These are phyloP conservation scores for Cladobotryum protrusum DNA, from an alignment of 2,329 filamentous ascomycete genomes.

Conservation along the genomic window DNA sequence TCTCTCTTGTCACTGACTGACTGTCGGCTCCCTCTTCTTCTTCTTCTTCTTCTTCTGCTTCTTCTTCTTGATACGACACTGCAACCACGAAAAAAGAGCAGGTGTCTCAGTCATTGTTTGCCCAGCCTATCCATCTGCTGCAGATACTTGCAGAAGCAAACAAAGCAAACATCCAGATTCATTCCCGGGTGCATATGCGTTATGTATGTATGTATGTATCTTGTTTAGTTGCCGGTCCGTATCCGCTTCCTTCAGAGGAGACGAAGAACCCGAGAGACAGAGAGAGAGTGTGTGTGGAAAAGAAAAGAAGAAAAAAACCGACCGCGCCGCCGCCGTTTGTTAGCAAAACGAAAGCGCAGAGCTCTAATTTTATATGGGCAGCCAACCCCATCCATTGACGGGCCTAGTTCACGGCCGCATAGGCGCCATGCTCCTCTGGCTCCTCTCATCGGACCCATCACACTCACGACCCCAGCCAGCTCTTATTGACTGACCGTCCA, in stretches of 20 bases:
- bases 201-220: too few species aligned
- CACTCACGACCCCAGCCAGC: constrained; percentile 10
- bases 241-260: constrained; percentile 5
- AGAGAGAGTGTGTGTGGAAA: too few species aligned
- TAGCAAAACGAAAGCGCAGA: constrained; percentile 13
- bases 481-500: constrained; percentile 8
- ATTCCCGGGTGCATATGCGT: too few species aligned
- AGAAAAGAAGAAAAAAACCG: neutral
- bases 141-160: too few species aligned
- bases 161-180: neutral
- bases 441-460: constrained; percentile 24
- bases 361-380: constrained; percentile 42
- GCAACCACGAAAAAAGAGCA: too few species aligned
- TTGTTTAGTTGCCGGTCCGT: constrained; percentile 11
- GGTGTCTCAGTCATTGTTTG: too few species aligned
- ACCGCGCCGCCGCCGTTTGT: constrained; percentile 6
- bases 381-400: constrained; percentile 37
- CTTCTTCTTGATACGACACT: too few species aligned
- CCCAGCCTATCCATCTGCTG: too few species aligned
- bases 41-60: too few species aligned
- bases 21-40: too few species aligned
- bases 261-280: too few species aligned
- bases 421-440: constrained; percentile 40
- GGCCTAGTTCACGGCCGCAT: constrained; percentile 30
- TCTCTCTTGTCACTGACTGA: too few species aligned